Evolutionary conservation across 129 eudicot species (phyloP).

Genomic region (Erigeron canadensis): DNA sequence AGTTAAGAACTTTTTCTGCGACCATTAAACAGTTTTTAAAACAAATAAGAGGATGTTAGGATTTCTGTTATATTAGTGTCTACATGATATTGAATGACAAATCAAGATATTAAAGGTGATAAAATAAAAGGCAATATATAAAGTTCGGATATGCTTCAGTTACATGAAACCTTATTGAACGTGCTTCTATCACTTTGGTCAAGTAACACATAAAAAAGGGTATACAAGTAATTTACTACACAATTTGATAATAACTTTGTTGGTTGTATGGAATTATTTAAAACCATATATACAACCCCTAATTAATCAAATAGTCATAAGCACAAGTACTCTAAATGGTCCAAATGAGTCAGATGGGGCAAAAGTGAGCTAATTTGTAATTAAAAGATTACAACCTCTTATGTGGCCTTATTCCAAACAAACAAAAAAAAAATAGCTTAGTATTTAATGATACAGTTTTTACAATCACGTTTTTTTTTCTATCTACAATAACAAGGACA

Average conservation of each 20-base stretch:
- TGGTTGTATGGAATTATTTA: neutral
- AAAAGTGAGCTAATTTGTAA: too few relatives aligned
- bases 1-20: conserved; percentile 10
- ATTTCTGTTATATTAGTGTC: neutral
- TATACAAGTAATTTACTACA: neutral
- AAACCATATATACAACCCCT: neutral
- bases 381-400: too few relatives aligned
- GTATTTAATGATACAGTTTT: too few relatives aligned
- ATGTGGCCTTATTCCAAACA: too few relatives aligned
- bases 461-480: too few relatives aligned
- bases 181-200: neutral
- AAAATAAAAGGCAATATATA: neutral
- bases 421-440: too few relatives aligned
- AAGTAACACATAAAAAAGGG: neutral
- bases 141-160: too few relatives aligned
- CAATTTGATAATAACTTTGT: too few relatives aligned
- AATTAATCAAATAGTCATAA: neutral
- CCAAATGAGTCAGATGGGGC: too few relatives aligned
- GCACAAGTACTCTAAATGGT: too few relatives aligned
- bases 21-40: conserved; percentile 18
- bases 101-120: neutral
- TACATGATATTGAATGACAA: neutral
- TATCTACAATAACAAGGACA: too few relatives aligned
- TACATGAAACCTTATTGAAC: neutral
- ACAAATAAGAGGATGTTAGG: neutral